A percentile compares a stretch with the other conserved stretches of the same genome.
phyloP scores from a whole-genome alignment of 176 grass and related monocot genomes.

The Oryza glumipatula region DNA sequence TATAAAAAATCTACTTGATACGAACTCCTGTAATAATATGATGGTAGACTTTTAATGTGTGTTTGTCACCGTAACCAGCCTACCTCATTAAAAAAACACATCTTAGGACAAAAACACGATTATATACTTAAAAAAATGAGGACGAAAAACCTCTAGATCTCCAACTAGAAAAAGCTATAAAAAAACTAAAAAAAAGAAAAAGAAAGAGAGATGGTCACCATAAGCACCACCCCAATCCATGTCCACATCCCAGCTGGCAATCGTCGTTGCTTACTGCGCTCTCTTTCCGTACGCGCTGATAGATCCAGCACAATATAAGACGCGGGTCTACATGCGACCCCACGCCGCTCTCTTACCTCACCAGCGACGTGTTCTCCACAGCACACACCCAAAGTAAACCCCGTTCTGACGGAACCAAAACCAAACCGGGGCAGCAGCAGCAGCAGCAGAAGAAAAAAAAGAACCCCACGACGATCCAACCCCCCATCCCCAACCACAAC shows the following conservation, averaged over 20 bases:
- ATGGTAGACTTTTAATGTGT: too few species aligned
- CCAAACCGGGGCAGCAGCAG: not conserved
- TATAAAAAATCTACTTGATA: too few species aligned
- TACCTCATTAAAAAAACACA: too few species aligned
- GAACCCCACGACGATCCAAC: not conserved
- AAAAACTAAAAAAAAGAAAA: not conserved
- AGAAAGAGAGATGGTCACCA: not conserved
- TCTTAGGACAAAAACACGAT: not conserved
- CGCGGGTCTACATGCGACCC: not conserved
- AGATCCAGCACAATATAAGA: constrained; percentile 20
- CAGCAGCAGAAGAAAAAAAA: not conserved
- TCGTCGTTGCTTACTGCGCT: not conserved
- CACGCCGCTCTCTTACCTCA: not conserved
- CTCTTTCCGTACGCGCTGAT: constrained; percentile 26
- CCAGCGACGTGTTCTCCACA: not conserved
- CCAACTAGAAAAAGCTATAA: not conserved
- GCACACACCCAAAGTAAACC: not conserved
- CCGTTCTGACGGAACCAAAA: not conserved
- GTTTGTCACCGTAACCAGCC: too few species aligned
- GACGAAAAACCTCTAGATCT: not conserved
- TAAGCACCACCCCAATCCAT: constrained; percentile 3
- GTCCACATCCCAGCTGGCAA: not conserved
- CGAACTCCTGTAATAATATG: too few species aligned
- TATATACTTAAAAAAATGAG: not conserved
- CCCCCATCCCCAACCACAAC: not conserved